These are phyloP conservation scores for Irpex sp. DNA, from an alignment of 1,284 basidiomycete genomes.

Conservation along the genomic window DNA sequence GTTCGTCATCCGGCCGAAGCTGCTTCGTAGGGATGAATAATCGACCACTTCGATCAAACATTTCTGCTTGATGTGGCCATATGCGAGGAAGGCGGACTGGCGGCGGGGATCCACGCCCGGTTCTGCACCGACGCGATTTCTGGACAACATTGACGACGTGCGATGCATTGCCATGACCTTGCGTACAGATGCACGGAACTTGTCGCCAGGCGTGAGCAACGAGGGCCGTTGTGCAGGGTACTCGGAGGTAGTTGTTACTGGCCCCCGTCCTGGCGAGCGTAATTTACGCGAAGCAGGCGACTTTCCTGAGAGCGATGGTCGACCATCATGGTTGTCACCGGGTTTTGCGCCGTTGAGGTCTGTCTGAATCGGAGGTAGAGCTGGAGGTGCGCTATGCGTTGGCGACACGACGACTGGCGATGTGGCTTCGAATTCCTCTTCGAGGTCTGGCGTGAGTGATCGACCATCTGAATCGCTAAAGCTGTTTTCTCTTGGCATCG, in stretches of 20 bases:
- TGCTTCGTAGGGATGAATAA: constrained; percentile 53
- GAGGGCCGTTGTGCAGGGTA: constrained; percentile 2
- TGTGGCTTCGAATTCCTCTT: constrained; percentile 20
- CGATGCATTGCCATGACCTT: constrained; percentile 56
- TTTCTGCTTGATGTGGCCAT: constrained; percentile 49
- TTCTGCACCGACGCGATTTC: constrained; percentile 48
- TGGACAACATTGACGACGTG: constrained; percentile 39
- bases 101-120: constrained; percentile 60
- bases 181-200: constrained; percentile 46
- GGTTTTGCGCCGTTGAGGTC: neutral
- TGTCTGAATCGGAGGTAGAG: constrained; percentile 9
- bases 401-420: constrained; percentile 4
- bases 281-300: neutral
- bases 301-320: neutral
- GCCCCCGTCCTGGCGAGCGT: neutral
- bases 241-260: neutral
- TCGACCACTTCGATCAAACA: constrained; percentile 62
- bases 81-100: constrained; percentile 44
- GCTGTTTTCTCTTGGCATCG: constrained; percentile 57
- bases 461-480: constrained; percentile 55
- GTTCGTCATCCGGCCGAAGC: constrained; percentile 52
- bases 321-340: neutral
- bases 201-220: constrained; percentile 35
- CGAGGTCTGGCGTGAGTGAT: constrained; percentile 53
- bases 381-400: neutral